Evolutionary conservation across 495 filamentous ascomycete species (phyloP), one percentile per base, ranked within the genome.

Genomic region (Parachaetomium inaequale): DNA sequence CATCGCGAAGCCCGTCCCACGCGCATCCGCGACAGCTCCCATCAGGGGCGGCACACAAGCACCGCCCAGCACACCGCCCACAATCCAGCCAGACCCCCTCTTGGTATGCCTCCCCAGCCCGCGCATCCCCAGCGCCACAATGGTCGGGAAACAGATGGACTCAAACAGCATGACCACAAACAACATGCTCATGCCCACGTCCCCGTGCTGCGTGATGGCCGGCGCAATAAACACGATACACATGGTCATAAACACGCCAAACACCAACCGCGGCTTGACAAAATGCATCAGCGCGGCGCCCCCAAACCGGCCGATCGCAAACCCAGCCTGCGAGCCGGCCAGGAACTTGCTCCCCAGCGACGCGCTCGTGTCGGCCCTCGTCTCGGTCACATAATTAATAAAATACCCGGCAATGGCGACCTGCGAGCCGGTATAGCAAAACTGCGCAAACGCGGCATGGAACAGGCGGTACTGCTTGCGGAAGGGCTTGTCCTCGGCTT

Each of bases 91-190:
- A 1, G 82, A 81, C n/a, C 87, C 87, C 25, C 83, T 78, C 77
- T 90, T 90, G 42, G 83, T 88, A 72, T 90, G 87, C 21, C 82
- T 78, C 8, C 87, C 88, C 0, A 91, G 79, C 8, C 88, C 87
- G 58, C 87, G 81, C 66, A 90, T 82, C 31, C 84, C 81, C 19
- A 91, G 79, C 7, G 86, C 84, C 65, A 90, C 83, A 70, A 89
- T 90, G 38, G 85, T 87, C 12, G 88, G 84, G 80, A 90, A 90
- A 72, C 84, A 84, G 72, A 79, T 81, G 25, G 80, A 84, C 70
- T 88, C 88, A 70, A 88, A 90, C 75, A 86, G 87, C 25, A 91
- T 86, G 8, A 87, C 83, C 15, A 89, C 70, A 68, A 80, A 84
- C 12, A 89, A 73, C 74, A 88, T 78, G 15, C 79, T 78, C 62